These are phyloP conservation scores for Yarrowia alimentaria DNA, from an alignment of 805 yeast genomes.

Conservation along the genomic window DNA sequence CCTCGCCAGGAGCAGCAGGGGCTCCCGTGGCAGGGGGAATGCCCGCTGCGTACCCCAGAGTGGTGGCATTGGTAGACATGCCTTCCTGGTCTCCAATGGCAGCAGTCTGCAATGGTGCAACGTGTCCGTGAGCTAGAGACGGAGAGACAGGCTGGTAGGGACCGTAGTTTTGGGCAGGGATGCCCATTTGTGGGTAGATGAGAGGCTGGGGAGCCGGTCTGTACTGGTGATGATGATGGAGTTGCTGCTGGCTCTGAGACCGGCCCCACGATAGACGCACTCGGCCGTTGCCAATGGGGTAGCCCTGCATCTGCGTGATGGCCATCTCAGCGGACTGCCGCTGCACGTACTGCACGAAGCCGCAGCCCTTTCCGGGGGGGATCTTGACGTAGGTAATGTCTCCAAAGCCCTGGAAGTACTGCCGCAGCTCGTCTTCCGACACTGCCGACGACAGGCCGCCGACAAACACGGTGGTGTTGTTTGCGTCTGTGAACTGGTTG, in stretches of 20 bases:
- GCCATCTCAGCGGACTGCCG: conserved; percentile 84
- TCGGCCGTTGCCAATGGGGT: conserved; percentile 78
- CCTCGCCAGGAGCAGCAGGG: conserved; percentile 36
- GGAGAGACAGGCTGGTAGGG: conserved; percentile 40
- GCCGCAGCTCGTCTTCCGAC: conserved; percentile 55
- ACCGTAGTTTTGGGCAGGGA: conserved; percentile 39
- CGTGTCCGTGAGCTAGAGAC: conserved; percentile 35
- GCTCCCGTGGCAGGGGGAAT: conserved; percentile 28
- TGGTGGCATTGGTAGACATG: conserved; percentile 24
- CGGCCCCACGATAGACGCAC: conserved; percentile 89
- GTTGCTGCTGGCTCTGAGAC: conserved; percentile 41
- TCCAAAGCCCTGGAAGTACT: conserved; percentile 71
- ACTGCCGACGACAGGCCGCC: conserved; percentile 67
- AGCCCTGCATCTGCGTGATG: conserved; percentile 84
- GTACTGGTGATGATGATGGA: conserved; percentile 37
- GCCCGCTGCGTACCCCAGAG: conserved; percentile 17
- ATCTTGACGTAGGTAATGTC: conserved; percentile 55
- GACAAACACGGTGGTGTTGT: conserved; percentile 78
- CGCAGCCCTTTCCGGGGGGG: conserved; percentile 80
- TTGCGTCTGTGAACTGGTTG: conserved; percentile 70
- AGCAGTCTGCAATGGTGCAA: conserved; percentile 30
- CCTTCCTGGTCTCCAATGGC: conserved; percentile 18
- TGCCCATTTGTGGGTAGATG: conserved; percentile 39
- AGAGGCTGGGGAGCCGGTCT: conserved; percentile 40
- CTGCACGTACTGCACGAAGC: conserved; percentile 78